Base-by-base conservation (phyloP, 768 basidiomycete species). In the Amylocystis lapponica region DNA sequence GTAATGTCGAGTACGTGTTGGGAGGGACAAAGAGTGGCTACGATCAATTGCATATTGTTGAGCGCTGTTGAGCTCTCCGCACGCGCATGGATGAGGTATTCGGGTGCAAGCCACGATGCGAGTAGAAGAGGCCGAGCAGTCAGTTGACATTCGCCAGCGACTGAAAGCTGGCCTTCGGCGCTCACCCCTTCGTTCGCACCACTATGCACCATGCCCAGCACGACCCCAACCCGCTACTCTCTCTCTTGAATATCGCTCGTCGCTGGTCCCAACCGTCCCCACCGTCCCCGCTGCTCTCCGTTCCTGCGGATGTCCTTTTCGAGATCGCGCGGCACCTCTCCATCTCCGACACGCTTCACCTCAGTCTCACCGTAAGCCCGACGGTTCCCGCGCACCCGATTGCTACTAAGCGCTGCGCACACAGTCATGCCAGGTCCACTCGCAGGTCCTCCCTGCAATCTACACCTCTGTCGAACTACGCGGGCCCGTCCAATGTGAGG, bases 221-320 rank as follows among this genome's bases (percentile, higher is more conserved):
- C 21, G 25, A 19, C 39, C 32, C 32, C 25, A 29, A 20, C 14
- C 50, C 43, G 16, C 36, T 19, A 14, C 37, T 17, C 19, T 27
- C 34, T 23, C 30, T 34, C 20, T 20, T 29, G 26, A 22, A n/a
- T n/a, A n/a, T 33, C 36, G 8, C 17, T 20, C 36, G 39, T 27
- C 27, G 8, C 32, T 30, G 13, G 35, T 5, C 17, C 23, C 26
- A 27, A 22, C 36, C 25, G 30, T 13, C 45, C 11, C 19, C 25
- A 37, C 27, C 35, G 33, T 4, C 44, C n/a, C 34, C 21, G 31
- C 27, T 16, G 4, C 43, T 17, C 14, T 21, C 22, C 33, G 45
- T 69, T 12, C 85, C 84, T 0, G 69, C 68, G 25, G 86, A 88
- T 59, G 57, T 87, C 34, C 67, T 86, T 32, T 72, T 85, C 33